Base-by-base conservation (phyloP, 495 filamentous ascomycete species). In the Xylaria longipes region DNA sequence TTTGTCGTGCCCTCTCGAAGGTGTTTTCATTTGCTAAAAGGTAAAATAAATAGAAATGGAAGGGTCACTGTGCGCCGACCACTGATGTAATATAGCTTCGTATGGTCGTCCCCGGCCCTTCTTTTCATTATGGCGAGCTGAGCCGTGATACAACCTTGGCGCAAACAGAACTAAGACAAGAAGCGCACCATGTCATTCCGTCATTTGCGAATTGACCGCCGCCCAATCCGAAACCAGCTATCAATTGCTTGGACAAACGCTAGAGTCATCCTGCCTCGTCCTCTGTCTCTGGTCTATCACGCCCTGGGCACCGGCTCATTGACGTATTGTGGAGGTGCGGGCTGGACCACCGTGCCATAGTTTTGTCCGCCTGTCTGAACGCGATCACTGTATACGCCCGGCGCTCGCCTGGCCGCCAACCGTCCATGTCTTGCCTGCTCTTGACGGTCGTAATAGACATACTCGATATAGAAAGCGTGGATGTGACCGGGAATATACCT, bases 381-480 rank as follows among this genome's bases (percentile, higher is more conserved):
- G 37, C 87, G 86, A n/a, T 93, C 87, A 60, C 91, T 95, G 78
- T 92, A 98, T 7, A 98, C 89, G 20, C 91, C 91, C 0, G 92
- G 89, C 0, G 93, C 93, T 12, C 84, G 83, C 7, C 76, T 70
- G 46, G 79, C 76, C 3, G 80, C 77, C 46, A 84, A 75, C 3
- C 83, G 76, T 14, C 92, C 91, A 3, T 82, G 73, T 17, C 83
- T 78, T 29, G 84, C 83, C 48, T 88, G 84, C 54, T 92, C 87
- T 65, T 86, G 85, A 17, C 92, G 91, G 41, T 93, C 84, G 74
- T 91, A 97, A 78, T 96, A 97, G 61, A 97, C 87, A 75, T 93
- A 97, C 81, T 94, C 90, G 68, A 97, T 74, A 77, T 98, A 98
- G 83, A 97, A 97, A 8, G 93, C 95, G 77, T 97, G 95, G 33